Evolutionary conservation across 164 flowering plant species (phyloP).

Genomic region (Vitis rotundifolia): DNA sequence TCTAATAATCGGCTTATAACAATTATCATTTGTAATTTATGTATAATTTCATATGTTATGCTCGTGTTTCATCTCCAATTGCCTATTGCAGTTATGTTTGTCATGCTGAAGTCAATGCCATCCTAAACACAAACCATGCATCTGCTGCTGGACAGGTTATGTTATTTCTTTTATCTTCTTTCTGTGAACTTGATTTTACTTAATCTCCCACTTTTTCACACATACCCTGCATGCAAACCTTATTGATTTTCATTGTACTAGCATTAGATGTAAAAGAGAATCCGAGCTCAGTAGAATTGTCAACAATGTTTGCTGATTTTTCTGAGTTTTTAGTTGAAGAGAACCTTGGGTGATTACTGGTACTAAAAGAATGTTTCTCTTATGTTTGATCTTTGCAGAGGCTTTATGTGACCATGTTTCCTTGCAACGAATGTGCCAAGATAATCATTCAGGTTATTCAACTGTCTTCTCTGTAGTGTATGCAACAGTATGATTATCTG

Average conservation of each 20-base stretch:
- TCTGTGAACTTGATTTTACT: neutral
- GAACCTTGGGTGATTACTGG: neutral
- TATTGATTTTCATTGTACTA: too few relatives aligned
- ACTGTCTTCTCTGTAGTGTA: too few relatives aligned
- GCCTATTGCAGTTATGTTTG: slow-evolving; percentile 73
- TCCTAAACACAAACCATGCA: slow-evolving; percentile 91
- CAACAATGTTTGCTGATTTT: too few relatives aligned
- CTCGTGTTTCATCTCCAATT: slow-evolving; percentile 6
- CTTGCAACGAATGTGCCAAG: slow-evolving; percentile 97
- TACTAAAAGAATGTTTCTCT: neutral
- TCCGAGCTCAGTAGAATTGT: too few relatives aligned
- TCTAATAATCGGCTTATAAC: neutral
- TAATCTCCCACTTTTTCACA: too few relatives aligned
- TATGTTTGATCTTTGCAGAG: slow-evolving; percentile 44
- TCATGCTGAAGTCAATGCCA: slow-evolving; percentile 98
- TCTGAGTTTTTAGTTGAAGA: too few relatives aligned
- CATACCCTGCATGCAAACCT: too few relatives aligned
- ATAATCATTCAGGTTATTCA: slow-evolving; percentile 80
- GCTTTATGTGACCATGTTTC: slow-evolving; percentile 96
- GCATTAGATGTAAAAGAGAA: too few relatives aligned
- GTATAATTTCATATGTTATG: neutral
- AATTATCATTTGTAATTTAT: too few relatives aligned
- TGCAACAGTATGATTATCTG: too few relatives aligned
- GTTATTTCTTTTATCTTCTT: neutral
- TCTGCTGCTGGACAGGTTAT: slow-evolving; percentile 90